These are phyloP conservation scores for Pyropia yezoensis DNA, from an alignment of 23 red algal genomes.

Conservation along the genomic window DNA sequence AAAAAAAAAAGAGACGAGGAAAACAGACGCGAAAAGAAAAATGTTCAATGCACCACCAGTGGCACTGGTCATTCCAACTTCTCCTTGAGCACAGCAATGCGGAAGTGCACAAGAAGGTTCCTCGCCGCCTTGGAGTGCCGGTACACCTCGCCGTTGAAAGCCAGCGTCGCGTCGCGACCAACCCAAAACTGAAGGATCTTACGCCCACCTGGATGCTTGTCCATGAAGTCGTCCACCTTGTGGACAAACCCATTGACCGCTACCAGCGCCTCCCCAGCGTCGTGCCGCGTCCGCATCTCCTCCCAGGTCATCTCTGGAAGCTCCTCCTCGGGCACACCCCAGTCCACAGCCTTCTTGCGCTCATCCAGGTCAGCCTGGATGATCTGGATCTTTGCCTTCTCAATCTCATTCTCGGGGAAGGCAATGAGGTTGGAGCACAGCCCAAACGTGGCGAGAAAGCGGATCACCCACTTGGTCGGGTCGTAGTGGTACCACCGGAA, in stretches of 20 bases:
- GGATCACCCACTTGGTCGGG: slow-evolving; percentile 96
- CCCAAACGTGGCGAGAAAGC: slow-evolving; percentile 55
- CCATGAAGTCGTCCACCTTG: slow-evolving; percentile 74
- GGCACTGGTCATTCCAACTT: slow-evolving; percentile 16
- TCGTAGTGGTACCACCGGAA: slow-evolving; percentile 98
- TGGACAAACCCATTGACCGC: slow-evolving; percentile 86
- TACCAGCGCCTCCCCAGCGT: slow-evolving; percentile 58
- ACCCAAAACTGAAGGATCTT: slow-evolving; percentile 93
- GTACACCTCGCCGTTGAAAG: slow-evolving; percentile 98
- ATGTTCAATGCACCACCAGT: no score
- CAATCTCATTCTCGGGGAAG: slow-evolving; percentile 88
- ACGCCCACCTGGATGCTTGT: slow-evolving; percentile 76
- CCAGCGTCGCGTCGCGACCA: slow-evolving; percentile 82
- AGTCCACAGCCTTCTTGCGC: slow-evolving; percentile 76
- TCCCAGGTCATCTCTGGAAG: slow-evolving; percentile 77
- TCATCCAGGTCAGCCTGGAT: slow-evolving; percentile 84
- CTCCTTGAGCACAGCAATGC: slow-evolving; percentile 66
- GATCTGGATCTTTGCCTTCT: slow-evolving; percentile 86
- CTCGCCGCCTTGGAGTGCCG: slow-evolving; percentile 89
- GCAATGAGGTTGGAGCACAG: slow-evolving; percentile 73
- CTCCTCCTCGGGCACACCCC: slow-evolving; percentile 54
- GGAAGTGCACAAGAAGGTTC: slow-evolving; percentile 79
- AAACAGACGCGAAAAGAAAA: no score
- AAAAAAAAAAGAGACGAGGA: no score
- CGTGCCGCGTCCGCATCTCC: slow-evolving; percentile 22